These are phyloP conservation scores for Mycocentrospora acerina DNA, from an alignment of 2,329 filamentous ascomycete genomes.

Conservation along the genomic window DNA sequence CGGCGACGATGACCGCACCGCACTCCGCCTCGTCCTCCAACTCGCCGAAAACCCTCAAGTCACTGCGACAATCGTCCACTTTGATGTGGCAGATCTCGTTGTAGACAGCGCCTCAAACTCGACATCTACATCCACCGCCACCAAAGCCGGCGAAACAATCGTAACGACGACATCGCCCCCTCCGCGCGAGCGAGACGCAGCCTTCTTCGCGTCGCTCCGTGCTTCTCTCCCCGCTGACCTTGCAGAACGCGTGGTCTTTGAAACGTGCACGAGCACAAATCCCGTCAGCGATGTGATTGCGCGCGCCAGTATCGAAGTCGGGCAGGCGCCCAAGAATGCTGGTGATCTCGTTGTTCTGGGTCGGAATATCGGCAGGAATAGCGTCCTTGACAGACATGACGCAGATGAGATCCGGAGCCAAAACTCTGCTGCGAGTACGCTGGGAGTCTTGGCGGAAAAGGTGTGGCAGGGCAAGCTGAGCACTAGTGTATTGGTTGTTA, in stretches of 20 bases:
- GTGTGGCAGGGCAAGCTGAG: constrained; percentile 61
- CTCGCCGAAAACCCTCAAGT: constrained; percentile 77
- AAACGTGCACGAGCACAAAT: constrained; percentile 40
- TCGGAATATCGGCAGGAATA: constrained; percentile 42
- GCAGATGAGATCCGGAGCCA: constrained; percentile 40
- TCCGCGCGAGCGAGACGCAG: constrained; percentile 48
- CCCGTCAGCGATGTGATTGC: constrained; percentile 52
- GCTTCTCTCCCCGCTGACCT: constrained; percentile 58
- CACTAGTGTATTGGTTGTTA: constrained; percentile 70
- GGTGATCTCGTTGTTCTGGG: constrained; percentile 73
- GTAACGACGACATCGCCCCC: constrained; percentile 6
- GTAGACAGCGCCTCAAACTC: constrained; percentile 12
- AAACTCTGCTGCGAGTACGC: constrained; percentile 44
- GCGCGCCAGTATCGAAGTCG: constrained; percentile 61
- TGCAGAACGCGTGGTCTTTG: constrained; percentile 60
- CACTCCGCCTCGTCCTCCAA: constrained; percentile 79
- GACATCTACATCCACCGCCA: constrained; percentile 5
- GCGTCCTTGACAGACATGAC: constrained; percentile 34
- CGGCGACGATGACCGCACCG: constrained; percentile 76
- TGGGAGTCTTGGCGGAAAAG: constrained; percentile 63
- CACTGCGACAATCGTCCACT: constrained; percentile 72
- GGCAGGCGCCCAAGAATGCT: constrained; percentile 62
- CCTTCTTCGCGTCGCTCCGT: constrained; percentile 60
- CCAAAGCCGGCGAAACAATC: constrained; percentile 18
- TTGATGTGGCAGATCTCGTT: constrained; percentile 43